Evolutionary conservation across 345 rosid species (phyloP).

Genomic region (Moricandia moricandioides): DNA sequence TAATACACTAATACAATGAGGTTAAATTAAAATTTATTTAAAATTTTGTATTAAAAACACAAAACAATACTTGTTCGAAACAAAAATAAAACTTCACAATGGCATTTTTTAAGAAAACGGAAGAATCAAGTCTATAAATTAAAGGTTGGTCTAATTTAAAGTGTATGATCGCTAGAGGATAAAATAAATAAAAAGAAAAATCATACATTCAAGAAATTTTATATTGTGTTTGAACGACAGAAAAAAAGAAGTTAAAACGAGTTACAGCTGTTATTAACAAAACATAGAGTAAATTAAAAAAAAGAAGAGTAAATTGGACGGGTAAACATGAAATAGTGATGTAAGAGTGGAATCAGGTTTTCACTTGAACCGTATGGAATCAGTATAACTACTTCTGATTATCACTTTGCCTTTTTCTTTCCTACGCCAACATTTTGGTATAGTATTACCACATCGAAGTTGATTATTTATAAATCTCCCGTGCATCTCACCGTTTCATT

Average conservation of each 20-base stretch:
- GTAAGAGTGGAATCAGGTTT: constrained; percentile 18
- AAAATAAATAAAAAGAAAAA: not conserved
- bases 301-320: constrained; percentile 5
- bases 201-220: not conserved
- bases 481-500: constrained; percentile 23
- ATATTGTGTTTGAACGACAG: no score
- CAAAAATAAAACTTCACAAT: no score
- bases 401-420: not conserved
- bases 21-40: no score
- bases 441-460: not conserved
- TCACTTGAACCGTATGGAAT: constrained; percentile 35
- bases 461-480: not conserved
- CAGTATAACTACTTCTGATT: constrained; percentile 18
- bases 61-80: no score
- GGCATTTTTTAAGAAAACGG: no score
- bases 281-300: not conserved
- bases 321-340: constrained; percentile 12
- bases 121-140: no score
- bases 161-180: not conserved
- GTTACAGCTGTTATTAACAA: no score
- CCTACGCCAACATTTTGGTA: not conserved
- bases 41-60: no score
- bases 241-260: no score
- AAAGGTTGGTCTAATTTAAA: not conserved
- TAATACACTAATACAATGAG: no score